Percentiles rank a stretch among this genome's conserved stretches.
These are phyloP conservation scores for Colletotrichum sp. DNA, from an alignment of 2,329 filamentous ascomycete genomes.

Conservation along the genomic window DNA sequence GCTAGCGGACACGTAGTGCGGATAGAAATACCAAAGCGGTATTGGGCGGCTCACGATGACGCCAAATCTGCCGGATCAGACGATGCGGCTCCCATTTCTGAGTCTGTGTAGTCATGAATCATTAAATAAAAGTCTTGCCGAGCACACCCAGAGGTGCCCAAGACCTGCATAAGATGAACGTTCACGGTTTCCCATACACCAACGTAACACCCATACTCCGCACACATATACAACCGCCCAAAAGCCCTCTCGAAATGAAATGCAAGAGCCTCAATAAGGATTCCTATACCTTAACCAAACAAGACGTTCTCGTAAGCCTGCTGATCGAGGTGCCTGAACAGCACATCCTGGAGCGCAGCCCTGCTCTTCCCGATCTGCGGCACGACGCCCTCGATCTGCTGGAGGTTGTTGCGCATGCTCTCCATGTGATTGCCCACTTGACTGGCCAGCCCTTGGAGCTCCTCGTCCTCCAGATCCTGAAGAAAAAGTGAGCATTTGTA, in stretches of 20 bases:
- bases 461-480: slow-evolving; percentile 45
- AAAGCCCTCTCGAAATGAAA: background rate
- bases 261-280: too few relatives aligned
- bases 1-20: background rate
- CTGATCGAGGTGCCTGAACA: slow-evolving; percentile 50
- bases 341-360: slow-evolving; percentile 53
- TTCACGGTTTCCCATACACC: background rate
- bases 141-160: background rate
- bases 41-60: background rate
- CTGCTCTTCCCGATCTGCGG: slow-evolving; percentile 53
- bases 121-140: background rate
- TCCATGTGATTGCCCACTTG: slow-evolving; percentile 62
- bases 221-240: background rate
- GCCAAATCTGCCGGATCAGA: background rate
- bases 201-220: background rate
- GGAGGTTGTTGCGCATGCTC: slow-evolving; percentile 58
- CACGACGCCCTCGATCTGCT: slow-evolving; percentile 57
- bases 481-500: background rate
- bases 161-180: background rate
- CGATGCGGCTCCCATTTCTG: background rate
- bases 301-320: slow-evolving; percentile 54
- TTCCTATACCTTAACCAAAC: slow-evolving; percentile 35
- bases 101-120: background rate
- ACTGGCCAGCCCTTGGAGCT: slow-evolving; percentile 47
- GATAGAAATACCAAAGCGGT: background rate